Conservation (phyloP, 2,329 filamentous ascomycete species). For the Gyromitra esculenta region DNA sequence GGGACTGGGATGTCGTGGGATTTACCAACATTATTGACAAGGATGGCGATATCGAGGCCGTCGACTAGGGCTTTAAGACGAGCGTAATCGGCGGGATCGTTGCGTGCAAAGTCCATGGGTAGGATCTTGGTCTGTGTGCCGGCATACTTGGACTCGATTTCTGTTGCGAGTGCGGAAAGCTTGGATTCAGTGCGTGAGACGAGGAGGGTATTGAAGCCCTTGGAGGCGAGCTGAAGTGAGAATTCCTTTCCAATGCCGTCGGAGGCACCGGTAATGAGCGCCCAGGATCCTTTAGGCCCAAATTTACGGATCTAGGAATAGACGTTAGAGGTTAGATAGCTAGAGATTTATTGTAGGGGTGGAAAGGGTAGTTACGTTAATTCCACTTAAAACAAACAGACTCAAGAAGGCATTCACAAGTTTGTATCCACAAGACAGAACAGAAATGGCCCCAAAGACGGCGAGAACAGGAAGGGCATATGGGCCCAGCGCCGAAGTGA, state of each 20-base stretch:
- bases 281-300: slow-evolving; percentile 91
- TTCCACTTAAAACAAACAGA: slow-evolving; percentile 74
- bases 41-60: slow-evolving; percentile 81
- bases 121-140: slow-evolving; percentile 78
- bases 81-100: slow-evolving; percentile 82
- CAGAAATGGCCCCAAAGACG: slow-evolving; percentile 43
- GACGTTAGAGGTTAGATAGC: background rate
- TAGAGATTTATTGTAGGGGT: background rate
- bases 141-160: slow-evolving; percentile 77
- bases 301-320: slow-evolving; percentile 79
- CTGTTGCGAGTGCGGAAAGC: slow-evolving; percentile 77
- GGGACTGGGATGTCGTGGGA: slow-evolving; percentile 92
- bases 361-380: slow-evolving; percentile 65
- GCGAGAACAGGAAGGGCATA: slow-evolving; percentile 39
- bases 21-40: slow-evolving; percentile 97
- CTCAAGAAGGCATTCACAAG: slow-evolving; percentile 65
- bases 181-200: slow-evolving; percentile 96
- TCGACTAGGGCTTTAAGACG: slow-evolving; percentile 74
- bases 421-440: slow-evolving; percentile 48
- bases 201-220: slow-evolving; percentile 94
- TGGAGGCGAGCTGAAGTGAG: slow-evolving; percentile 84
- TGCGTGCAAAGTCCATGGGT: slow-evolving; percentile 89
- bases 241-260: slow-evolving; percentile 98
- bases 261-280: slow-evolving; percentile 90
- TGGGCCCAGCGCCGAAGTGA: slow-evolving; percentile 43